phyloP scores from a whole-genome alignment of 208 protist species.

The Trypanosoma scelopori region DNA sequence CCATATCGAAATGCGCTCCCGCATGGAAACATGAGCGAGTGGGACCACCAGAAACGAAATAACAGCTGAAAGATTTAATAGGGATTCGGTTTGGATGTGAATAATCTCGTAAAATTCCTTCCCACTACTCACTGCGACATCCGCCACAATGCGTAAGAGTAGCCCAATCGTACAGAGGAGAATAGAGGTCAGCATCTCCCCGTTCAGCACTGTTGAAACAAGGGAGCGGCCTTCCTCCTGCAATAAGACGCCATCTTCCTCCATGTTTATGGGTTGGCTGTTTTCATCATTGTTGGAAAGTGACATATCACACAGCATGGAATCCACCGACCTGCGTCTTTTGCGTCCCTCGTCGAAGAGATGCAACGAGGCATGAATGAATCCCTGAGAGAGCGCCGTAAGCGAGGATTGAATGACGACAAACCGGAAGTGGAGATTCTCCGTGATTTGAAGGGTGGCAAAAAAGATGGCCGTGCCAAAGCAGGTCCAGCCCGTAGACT shows the following conservation, averaged over 20 bases:
- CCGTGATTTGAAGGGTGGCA: constrained; percentile 51
- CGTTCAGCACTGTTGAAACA: constrained; percentile 52
- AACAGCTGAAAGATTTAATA: constrained; percentile 38
- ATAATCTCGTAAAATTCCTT: constrained; percentile 22
- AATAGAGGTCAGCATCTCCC: constrained; percentile 62
- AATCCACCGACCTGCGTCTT: neutral
- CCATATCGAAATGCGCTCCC: constrained; percentile 44
- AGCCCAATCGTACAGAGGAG: constrained; percentile 49
- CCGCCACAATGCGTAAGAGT: constrained; percentile 51
- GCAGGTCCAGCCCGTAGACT: constrained; percentile 56
- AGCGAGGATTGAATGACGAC: constrained; percentile 43
- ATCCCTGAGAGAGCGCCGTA: constrained; percentile 55
- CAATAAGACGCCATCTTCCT: constrained; percentile 3
- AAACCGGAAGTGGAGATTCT: constrained; percentile 39
- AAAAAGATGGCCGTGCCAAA: constrained; percentile 65
- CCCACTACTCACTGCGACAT: constrained; percentile 26
- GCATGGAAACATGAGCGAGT: constrained; percentile 61
- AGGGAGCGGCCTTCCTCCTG: constrained; percentile 16
- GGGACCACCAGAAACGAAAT: constrained; percentile 46
- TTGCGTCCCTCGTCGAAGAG: constrained; percentile 39
- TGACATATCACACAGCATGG: neutral
- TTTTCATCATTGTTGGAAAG: constrained; percentile 10
- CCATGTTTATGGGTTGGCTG: neutral
- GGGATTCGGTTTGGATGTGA: constrained; percentile 14
- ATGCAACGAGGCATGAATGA: constrained; percentile 69